Conservation (phyloP, 225 moss, liverwort and hornwort species). For the Ulota crispa region DNA sequence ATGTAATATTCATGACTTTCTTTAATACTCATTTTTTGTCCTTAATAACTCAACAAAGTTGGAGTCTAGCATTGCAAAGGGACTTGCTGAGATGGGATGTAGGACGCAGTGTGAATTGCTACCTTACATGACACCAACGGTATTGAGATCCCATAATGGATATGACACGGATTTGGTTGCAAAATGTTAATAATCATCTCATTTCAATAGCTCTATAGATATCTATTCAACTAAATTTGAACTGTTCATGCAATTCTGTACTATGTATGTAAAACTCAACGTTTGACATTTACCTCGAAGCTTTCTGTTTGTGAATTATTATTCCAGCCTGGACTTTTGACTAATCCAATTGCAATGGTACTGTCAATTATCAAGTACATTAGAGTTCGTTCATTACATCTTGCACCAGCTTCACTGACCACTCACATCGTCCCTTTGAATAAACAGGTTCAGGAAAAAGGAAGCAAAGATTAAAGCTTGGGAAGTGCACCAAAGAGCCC, state of each 20-base stretch:
- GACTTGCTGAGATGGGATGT: too few relatives aligned
- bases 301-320: too few relatives aligned
- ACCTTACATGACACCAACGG: neutral
- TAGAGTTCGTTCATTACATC: neutral
- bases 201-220: neutral
- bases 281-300: too few relatives aligned
- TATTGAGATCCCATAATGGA: neutral
- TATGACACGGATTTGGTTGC: neutral
- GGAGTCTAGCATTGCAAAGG: too few relatives aligned
- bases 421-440: constrained; percentile 7
- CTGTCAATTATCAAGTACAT: neutral
- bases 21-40: too few relatives aligned
- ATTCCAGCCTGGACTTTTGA: too few relatives aligned
- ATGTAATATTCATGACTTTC: too few relatives aligned
- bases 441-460: constrained; percentile 30
- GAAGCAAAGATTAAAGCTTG: constrained; percentile 43
- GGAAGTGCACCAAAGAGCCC: constrained; percentile 37
- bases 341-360: neutral
- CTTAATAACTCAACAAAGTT: too few relatives aligned
- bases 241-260: too few relatives aligned
- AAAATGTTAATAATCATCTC: neutral
- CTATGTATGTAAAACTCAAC: too few relatives aligned
- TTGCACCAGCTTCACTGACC: neutral
- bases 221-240: too few relatives aligned
- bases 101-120: too few relatives aligned